Evolutionary conservation across 805 yeast genomes (phyloP), one percentile per base, ranked within the genome.

Genomic region (Metschnikowia amazonensis): DNA sequence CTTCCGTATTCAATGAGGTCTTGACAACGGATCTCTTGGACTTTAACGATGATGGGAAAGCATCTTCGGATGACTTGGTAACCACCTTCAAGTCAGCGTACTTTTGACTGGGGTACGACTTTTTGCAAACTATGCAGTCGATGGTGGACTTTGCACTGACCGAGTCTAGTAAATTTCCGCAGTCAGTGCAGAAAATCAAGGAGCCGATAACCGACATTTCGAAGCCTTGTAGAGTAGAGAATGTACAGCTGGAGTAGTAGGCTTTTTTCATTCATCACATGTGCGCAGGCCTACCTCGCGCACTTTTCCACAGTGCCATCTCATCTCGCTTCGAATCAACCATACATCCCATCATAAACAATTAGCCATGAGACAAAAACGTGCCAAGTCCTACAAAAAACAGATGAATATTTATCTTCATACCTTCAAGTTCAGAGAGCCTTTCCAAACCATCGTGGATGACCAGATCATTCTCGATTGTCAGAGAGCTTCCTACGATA

Each of bases 161-260:
- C 8, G 89, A 75, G 62, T 88, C 96, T 48, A 94, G 72, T 45
- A 94, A 74, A 59, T 86, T 88, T 57, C 99, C 99, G 67, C 99
- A 94, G 55, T 82, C 87, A 9, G 83, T 76, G 65, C 99, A 94
- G 67, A 94, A 94, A 48, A 94, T 92, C 59, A 94, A 79, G 40
- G 96, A 86, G 13, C 99, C 99, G 34, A 94, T 96, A 14, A 82
- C 95, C 47, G 97, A 88, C 99, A 94, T 92, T 28, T 28, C 50
- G 42, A 21, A 14, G 40, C 23, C 23, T 36, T 37, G n/a, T 37
- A 9, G 17, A 28, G 33, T 27, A 18, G 33, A 20, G 6, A 23
- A 34, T 14, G 38, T 24, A 24, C 14, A 35, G 27, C 38, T 35
- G 38, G 33, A 37, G 41, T 36, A 37, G 41, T 37, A n/a, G 16